These are phyloP conservation scores for Russula abietina DNA, from an alignment of 768 basidiomycete species.

Conservation along the genomic window DNA sequence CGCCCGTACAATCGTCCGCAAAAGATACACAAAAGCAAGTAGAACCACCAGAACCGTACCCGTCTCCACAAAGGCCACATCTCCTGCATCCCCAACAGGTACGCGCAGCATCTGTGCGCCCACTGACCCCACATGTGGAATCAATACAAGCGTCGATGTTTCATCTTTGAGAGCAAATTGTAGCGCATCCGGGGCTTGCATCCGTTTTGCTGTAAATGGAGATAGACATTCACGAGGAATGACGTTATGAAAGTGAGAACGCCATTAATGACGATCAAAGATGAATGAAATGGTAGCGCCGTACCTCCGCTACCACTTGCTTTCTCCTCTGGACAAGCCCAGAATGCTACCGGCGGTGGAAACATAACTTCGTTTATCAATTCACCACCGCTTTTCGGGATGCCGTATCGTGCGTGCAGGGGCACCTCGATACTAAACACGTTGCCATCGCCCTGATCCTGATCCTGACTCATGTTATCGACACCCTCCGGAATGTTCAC, in stretches of 20 bases:
- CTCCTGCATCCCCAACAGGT: slow-evolving; percentile 6
- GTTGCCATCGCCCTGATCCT: no score
- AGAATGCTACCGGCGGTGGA: slow-evolving; percentile 8
- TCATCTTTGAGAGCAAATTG: background rate
- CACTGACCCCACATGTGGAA: background rate
- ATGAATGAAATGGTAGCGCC: background rate
- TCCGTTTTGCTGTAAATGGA: background rate
- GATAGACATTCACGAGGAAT: background rate
- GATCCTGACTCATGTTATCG: no score
- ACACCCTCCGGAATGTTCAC: slow-evolving; percentile 1
- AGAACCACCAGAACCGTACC: slow-evolving; percentile 4
- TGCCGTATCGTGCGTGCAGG: slow-evolving; percentile 14
- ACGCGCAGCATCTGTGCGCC: slow-evolving; percentile 12
- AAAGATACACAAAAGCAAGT: slow-evolving; percentile 2
- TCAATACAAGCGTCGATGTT: background rate
- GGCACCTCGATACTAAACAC: slow-evolving; percentile 5
- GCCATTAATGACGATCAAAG: no score
- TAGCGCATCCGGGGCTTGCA: background rate
- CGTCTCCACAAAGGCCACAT: slow-evolving; percentile 11
- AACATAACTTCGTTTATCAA: slow-evolving; percentile 9
- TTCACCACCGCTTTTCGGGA: background rate
- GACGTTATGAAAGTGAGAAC: background rate
- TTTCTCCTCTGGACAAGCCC: slow-evolving; percentile 1
- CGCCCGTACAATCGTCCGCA: slow-evolving; percentile 1
- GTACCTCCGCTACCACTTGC: background rate